Conservation (phyloP, 495 filamentous ascomycete genomes). For the Penicillium ucsense region DNA sequence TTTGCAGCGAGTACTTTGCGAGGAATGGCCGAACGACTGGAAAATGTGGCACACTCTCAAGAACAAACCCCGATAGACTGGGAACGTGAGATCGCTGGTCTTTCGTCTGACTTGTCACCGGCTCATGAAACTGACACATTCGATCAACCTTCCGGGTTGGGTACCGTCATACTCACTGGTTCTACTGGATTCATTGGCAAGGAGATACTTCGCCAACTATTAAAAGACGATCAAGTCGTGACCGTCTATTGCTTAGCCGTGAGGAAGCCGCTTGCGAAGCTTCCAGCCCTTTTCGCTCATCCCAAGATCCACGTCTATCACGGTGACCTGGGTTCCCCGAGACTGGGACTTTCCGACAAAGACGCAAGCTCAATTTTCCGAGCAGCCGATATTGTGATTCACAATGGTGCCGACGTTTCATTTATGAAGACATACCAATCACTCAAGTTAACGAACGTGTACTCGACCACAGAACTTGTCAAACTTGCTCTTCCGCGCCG, state of each 20-base stretch:
- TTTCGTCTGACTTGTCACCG: neutral
- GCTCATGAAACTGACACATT: neutral
- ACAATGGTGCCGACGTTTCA: constrained; percentile 43
- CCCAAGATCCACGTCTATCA: constrained; percentile 24
- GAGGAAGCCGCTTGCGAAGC: constrained; percentile 1
- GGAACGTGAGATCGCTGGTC: constrained; percentile 8
- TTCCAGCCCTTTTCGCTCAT: constrained; percentile 8
- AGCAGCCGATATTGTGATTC: constrained; percentile 35
- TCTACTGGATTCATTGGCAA: constrained; percentile 28
- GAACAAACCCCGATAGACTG: constrained; percentile 10
- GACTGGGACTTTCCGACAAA: constrained; percentile 25
- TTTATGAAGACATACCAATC: constrained; percentile 38
- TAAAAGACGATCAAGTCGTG: constrained; percentile 10
- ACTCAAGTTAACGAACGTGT: constrained; percentile 32
- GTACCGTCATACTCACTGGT: constrained; percentile 21
- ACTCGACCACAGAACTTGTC: constrained; percentile 34
- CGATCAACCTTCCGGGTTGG: neutral
- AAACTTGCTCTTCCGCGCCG: constrained; percentile 17
- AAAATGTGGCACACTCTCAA: neutral
- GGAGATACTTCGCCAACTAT: constrained; percentile 16
- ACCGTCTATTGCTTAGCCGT: constrained; percentile 26
- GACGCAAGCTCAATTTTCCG: constrained; percentile 18
- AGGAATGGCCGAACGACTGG: constrained; percentile 18
- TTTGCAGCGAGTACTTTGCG: constrained; percentile 26
- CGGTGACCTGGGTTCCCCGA: constrained; percentile 24